Base-by-base conservation (phyloP, 1,284 basidiomycete genomes). In the Cutaneotrichosporon cyanovorans region DNA sequence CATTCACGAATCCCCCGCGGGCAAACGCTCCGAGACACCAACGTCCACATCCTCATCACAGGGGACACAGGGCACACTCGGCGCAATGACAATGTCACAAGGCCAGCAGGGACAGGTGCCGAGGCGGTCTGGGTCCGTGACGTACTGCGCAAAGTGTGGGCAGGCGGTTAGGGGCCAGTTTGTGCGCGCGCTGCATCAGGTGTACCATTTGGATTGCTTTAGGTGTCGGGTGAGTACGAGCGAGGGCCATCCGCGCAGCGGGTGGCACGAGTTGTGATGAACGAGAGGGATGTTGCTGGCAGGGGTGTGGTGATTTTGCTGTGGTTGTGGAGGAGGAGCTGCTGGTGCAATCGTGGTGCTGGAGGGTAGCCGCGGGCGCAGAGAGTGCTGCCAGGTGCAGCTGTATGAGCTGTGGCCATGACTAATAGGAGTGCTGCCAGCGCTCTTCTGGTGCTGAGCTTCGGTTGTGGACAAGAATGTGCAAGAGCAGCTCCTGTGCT, bases 121-220 rank as follows among this genome's bases (percentile, higher is more conserved):
- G n/a, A 44, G 38, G 48, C 59, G 46, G 18, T 45, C 52, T 5
- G 52, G 48, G n/a, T 50, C 52, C 11, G 41, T 48, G 18, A 63
- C 67, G 9, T 59, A 55, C 34, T 73, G 72, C 42, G 72, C 69
- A 28, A 62, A 65, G 28, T 73, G 72, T 48, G 60, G 58, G 6
- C 62, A 65, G n/a, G 56, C 60, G 5, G 69, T 73, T 21, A 64
- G 66, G 30, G 92, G 92, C 12, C 91, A 93, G 53, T 97, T 97
- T 72, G 95, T 99, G 18, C 80, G 95, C 48, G 95, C 95, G 0
- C 77, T 99, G 46, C 86, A 88, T 45, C 85, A 89, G 8, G 90
- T 97, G 31, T 98, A 86, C 68, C 93, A 98, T 71, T 73, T 97
- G 25, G 86, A 90, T 59, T 98, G 93, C 75, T 98, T 98, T 79